Evolutionary conservation across 352 stramenopile genomes (phyloP).

Genomic region (Globisporangium canariense): DNA sequence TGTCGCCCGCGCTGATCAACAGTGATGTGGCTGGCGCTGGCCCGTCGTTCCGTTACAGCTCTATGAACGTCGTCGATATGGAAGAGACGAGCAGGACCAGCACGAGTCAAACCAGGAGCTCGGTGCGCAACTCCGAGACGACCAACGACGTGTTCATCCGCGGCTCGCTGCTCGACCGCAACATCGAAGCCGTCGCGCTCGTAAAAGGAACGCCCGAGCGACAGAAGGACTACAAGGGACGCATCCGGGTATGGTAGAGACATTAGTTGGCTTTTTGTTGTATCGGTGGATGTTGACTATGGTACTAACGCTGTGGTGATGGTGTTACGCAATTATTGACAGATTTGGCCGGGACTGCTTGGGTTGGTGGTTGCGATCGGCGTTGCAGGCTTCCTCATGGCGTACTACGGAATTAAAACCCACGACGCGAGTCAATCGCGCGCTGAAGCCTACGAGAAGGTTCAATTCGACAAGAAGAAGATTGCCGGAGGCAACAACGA

Average conservation of each 20-base stretch:
- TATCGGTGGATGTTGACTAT: not conserved
- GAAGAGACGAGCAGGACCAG: slow-evolving; percentile 9
- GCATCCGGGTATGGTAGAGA: slow-evolving; percentile 18
- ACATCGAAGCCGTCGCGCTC: slow-evolving; percentile 18
- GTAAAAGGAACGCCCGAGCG: slow-evolving; percentile 7
- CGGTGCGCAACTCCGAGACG: slow-evolving; percentile 4
- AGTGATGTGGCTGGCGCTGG: not conserved
- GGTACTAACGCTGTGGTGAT: not conserved
- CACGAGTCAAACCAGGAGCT: not conserved
- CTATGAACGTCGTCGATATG: slow-evolving; percentile 12
- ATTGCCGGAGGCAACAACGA: slow-evolving; percentile 18
- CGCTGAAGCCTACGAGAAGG: slow-evolving; percentile 15
- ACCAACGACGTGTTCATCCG: slow-evolving; percentile 19
- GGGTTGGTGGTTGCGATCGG: slow-evolving; percentile 19
- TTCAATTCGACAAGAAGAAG: slow-evolving; percentile 19
- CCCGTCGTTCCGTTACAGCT: slow-evolving; percentile 19
- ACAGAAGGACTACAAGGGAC: slow-evolving; percentile 22
- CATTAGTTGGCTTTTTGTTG: not conserved
- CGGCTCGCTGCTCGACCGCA: slow-evolving; percentile 20
- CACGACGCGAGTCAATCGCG: slow-evolving; percentile 17
- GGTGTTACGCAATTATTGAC: not conserved
- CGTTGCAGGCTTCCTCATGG: slow-evolving; percentile 17
- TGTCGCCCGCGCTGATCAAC: not conserved
- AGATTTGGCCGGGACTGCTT: slow-evolving; percentile 33
- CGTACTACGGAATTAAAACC: slow-evolving; percentile 20